Evolutionary conservation across 345 rosid species (phyloP).

Genomic region (Physaria fendleri): DNA sequence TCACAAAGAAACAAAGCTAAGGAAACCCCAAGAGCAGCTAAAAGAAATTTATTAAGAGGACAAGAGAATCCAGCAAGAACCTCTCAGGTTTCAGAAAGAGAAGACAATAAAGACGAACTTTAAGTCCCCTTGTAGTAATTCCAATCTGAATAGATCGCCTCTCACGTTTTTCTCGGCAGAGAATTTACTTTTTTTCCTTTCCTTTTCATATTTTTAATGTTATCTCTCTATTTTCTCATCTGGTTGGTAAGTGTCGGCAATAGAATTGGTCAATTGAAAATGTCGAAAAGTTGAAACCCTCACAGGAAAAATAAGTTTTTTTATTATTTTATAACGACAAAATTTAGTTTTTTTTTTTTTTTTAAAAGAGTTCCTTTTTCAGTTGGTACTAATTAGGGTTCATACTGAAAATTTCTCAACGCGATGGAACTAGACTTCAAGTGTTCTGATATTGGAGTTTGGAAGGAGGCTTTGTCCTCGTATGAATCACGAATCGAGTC

Average conservation of each 20-base stretch:
- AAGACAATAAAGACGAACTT: background rate
- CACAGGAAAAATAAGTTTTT: background rate
- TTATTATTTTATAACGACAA: too few species aligned
- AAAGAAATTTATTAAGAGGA: too few species aligned
- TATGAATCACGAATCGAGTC: slow-evolving; percentile 50
- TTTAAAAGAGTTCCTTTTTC: background rate
- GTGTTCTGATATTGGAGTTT: slow-evolving; percentile 41
- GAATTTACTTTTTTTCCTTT: background rate
- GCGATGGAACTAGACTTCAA: slow-evolving; percentile 39
- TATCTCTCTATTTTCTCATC: background rate
- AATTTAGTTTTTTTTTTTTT: too few species aligned
- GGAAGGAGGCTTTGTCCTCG: slow-evolving; percentile 55
- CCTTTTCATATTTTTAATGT: background rate
- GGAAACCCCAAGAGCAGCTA: slow-evolving; percentile 4
- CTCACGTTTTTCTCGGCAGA: background rate
- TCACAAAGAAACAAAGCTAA: background rate
- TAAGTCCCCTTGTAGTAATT: background rate
- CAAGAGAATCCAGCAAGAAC: background rate
- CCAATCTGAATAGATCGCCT: slow-evolving; percentile 4
- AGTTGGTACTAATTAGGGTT: background rate
- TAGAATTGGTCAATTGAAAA: slow-evolving; percentile 1
- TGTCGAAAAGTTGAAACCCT: background rate
- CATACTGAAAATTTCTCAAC: background rate
- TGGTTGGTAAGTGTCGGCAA: slow-evolving; percentile 10
- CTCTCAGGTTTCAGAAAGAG: background rate